A percentile compares a stretch with the other conserved stretches of the same genome.
phyloP scores from a whole-genome alignment of 1,139 yeast species.

The Nakaseomyces bracarensis region DNA sequence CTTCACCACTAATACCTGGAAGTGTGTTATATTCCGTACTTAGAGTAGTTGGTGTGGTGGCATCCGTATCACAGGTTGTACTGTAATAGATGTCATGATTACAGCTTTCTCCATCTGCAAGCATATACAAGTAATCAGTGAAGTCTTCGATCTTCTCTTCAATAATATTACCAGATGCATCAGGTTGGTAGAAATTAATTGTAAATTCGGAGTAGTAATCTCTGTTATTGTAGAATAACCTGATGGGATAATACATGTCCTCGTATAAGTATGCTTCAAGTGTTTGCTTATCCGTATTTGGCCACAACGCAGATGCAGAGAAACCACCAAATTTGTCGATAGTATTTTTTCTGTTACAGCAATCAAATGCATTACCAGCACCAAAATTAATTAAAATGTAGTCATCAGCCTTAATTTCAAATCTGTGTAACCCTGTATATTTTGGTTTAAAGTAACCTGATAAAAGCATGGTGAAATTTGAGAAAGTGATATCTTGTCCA shows the following conservation, averaged over 20 bases:
- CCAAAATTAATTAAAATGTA: background rate
- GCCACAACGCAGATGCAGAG: background rate
- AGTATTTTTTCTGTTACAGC: background rate
- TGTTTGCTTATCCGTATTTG: too few relatives aligned
- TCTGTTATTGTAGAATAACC: slow-evolving; percentile 1
- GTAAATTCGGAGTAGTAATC: background rate
- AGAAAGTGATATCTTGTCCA: background rate
- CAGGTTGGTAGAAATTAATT: background rate
- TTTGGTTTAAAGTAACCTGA: slow-evolving; percentile 1
- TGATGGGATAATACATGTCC: background rate
- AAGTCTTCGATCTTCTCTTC: background rate
- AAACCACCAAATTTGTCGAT: background rate
- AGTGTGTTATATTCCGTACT: background rate
- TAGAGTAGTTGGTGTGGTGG: too few relatives aligned
- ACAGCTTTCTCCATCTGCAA: background rate
- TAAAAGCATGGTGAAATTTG: background rate
- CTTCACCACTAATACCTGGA: background rate
- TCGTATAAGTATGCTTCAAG: background rate
- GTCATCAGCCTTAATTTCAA: background rate
- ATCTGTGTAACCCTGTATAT: background rate
- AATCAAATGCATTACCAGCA: background rate
- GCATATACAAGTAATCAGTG: background rate
- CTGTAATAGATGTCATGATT: background rate
- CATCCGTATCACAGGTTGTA: background rate
- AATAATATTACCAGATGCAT: background rate